Evolutionary conservation across 441 rosid genomes (phyloP).

Genomic region (Jatropha multifida): DNA sequence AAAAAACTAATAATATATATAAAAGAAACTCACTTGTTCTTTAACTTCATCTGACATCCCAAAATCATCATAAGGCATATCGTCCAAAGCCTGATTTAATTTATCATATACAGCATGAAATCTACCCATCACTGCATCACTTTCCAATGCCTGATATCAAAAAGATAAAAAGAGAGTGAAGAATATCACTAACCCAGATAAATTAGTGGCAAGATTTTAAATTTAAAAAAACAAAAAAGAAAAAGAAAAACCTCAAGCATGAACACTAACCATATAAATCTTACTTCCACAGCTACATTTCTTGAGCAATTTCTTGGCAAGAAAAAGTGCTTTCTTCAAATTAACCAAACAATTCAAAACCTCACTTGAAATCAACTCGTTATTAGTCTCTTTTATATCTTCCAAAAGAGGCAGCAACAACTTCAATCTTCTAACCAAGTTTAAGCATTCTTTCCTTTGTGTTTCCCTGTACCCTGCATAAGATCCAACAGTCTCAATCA

Average conservation of each 20-base stretch:
- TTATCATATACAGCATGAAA: conserved; percentile 59
- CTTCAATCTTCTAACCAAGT: conserved; percentile 56
- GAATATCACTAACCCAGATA: no score
- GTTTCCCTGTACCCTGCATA: conserved; percentile 40
- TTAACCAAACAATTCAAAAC: conserved; percentile 30
- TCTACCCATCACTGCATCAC: conserved; percentile 46
- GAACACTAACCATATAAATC: conserved; percentile 58
- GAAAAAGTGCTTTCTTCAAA: conserved; percentile 41
- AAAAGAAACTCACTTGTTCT: conserved; percentile 50
- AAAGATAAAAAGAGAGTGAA: no score
- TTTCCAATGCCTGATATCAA: conserved; percentile 54
- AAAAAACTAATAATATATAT: neutral
- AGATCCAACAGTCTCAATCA: conserved; percentile 43
- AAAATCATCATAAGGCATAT: conserved; percentile 48
- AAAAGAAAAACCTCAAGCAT: neutral
- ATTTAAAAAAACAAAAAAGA: neutral
- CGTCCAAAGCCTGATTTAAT: conserved; percentile 48
- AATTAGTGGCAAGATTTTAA: neutral
- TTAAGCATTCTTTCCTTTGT: conserved; percentile 56
- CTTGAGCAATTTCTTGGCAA: conserved; percentile 55
- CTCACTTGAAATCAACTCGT: conserved; percentile 6
- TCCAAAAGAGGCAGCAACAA: conserved; percentile 56
- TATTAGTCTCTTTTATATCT: conserved; percentile 42
- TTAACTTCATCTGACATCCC: conserved; percentile 55
- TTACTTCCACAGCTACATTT: conserved; percentile 73